Base-by-base conservation (phyloP, 2,329 filamentous ascomycete genomes). In the Neofusicoccum laricinum region DNA sequence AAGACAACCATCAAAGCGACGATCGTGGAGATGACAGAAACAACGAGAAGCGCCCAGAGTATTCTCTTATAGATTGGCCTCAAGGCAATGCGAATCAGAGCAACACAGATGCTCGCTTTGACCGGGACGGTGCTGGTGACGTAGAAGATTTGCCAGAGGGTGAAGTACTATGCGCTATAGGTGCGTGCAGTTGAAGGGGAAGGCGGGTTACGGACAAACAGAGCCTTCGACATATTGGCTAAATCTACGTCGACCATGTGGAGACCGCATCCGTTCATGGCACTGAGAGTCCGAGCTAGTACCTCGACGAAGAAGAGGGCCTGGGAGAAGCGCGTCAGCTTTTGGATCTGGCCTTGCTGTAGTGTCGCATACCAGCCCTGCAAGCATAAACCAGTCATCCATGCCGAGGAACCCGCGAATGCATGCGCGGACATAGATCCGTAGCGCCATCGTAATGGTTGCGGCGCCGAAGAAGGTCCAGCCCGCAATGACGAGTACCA, bases 31-130 rank as follows among this genome's bases (percentile, higher is more conserved):
- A 59, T 38, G 40, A 48, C 38, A 4, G 63, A 59, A 17, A 19
- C 17, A 2, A 34, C 53, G 40, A 61, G 68, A 45, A 75, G 73
- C 55, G 63, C 59, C 51, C 73, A 72, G 40, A 79, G 74, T 49
- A 78, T 72, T 65, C 71, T 69, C 3, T 72, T 71, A 64, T 82
- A 76, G 40, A 71, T 63, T 21, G 66, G 72, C 11, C 68, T 66
- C 5, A 74, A 71, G 8, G 76, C 75, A 43, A 82, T 77, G 1
- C 77, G 76, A 12, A 81, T 70, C 0, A 82, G 72, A 30, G 81
- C 78, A 8, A 80, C 57, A 32, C 76, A 77, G 41, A 82, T 77
- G 0, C 78, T 79, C 12, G 76, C 74, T n/a, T 80, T 77, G 32
- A 78, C 71, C 21, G 77, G 69, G 41, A 78, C 73, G 2, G 78